Evolutionary conservation across 2,329 filamentous ascomycete genomes (phyloP), one percentile per base, ranked within the genome.

Genomic region (Verticillium nubilum): DNA sequence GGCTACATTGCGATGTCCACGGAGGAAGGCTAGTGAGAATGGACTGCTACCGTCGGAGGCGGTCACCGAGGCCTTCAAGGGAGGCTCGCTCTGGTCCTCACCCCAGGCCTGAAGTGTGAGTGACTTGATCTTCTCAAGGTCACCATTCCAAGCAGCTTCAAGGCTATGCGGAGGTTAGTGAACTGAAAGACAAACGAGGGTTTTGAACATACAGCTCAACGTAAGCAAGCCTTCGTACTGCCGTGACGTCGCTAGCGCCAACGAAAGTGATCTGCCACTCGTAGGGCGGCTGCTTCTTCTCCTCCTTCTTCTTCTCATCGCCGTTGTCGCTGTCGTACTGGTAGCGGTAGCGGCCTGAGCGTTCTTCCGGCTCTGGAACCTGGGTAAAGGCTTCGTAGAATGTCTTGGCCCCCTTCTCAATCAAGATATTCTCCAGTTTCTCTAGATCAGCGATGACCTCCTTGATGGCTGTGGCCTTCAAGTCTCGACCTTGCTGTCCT

Each of bases 71-170:
- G 92, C 81, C 63, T 86, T 80, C 50, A 95, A 76, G 0, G 89
- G 88, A 0, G 80, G 73, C 57, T 86, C 78, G 4, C 80, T 72
- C 5, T 80, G 73, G 5, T 81, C 74, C 4, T 76, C 68, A 13
- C 82, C 80, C 83, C 86, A 90, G 2, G 81, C 73, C 12, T 78
- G 74, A 23, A 90, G 73, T 1, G 87, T 89, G 37, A 90, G 75
- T 15, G 74, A 71, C 67, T 89, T 90, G 71, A 94, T 84, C 3
- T 76, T 84, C 1, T 84, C 77, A 1, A 89, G 64, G 64, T 95
- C 84, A n/a, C 87, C 88, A 4, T 67, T 66, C 89, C 89, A 95
- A 4, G 85, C 85, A 35, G 90, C 90, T 67, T 94, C 86, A 69
- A 90, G 90, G 7, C 83, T 85, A 59, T 6, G n/a, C 12, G 6